Conservation (phyloP, 75 land plant species). For the Pinus taeda region DNA sequence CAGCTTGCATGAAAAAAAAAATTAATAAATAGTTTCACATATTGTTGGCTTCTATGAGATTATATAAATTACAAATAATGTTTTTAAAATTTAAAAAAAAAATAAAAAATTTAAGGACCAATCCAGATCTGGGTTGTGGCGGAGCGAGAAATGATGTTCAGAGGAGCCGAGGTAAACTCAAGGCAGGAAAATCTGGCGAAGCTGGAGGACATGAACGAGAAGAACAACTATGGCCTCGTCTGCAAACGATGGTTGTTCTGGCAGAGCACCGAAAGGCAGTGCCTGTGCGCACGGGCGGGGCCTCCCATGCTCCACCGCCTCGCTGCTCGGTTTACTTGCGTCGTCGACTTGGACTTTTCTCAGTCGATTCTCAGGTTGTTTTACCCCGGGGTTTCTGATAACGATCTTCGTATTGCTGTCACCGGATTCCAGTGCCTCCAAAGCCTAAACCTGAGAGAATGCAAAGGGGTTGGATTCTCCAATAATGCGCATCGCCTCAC, state of each 20-base stretch:
- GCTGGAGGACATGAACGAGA: slow-evolving; percentile 48
- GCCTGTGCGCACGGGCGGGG: slow-evolving; percentile 75
- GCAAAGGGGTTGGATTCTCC: no score
- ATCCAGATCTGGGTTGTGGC: no score
- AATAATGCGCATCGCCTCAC: no score
- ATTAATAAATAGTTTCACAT: no score
- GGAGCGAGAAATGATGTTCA: no score
- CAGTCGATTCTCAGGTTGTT: slow-evolving; percentile 71
- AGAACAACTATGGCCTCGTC: slow-evolving; percentile 68
- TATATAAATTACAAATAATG: no score
- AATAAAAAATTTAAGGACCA: no score
- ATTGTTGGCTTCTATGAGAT: no score
- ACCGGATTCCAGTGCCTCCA: slow-evolving; percentile 37
- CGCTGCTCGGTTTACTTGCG: slow-evolving; percentile 64
- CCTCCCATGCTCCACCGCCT: slow-evolving; percentile 65
- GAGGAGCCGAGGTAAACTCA: no score
- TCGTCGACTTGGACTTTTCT: slow-evolving; percentile 63
- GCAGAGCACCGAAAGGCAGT: slow-evolving; percentile 72
- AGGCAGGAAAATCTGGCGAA: slow-evolving; percentile 44
- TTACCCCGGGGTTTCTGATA: slow-evolving; percentile 78
- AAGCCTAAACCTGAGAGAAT: slow-evolving; percentile 48
- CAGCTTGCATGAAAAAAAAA: no score
- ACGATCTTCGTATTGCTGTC: slow-evolving; percentile 60
- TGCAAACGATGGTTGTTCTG: slow-evolving; percentile 85
- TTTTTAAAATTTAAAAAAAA: no score